These are phyloP conservation scores for Pichia inconspicua DNA, from an alignment of 1,139 yeast genomes.

Conservation along the genomic window DNA sequence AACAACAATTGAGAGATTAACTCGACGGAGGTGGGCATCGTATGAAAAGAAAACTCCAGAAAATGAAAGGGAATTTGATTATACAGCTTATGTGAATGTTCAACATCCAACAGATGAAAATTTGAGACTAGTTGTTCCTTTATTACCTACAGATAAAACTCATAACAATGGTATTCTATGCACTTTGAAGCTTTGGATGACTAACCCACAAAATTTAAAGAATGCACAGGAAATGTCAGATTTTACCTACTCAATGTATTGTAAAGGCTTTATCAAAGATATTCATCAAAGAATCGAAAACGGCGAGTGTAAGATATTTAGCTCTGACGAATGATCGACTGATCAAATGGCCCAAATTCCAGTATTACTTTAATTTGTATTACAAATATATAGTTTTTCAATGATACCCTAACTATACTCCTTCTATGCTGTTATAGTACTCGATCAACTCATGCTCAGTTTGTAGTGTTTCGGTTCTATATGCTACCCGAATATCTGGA, in stretches of 20 bases:
- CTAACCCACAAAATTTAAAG: conserved; percentile 2
- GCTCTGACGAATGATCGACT: conserved; percentile 9
- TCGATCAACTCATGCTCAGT: conserved; percentile 71
- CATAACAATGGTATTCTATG: conserved; percentile 23
- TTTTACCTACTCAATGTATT: conserved; percentile 15
- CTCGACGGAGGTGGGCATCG: conserved; percentile 11
- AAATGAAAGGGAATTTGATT: conserved; percentile 12
- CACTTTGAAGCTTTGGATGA: conserved; percentile 21
- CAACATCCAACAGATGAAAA: conserved; percentile 16
- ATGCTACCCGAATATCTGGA: conserved; percentile 77
- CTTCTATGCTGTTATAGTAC: conserved; percentile 37
- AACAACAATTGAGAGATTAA: conserved; percentile 12
- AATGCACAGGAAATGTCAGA: conserved; percentile 19
- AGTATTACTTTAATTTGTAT: neutral
- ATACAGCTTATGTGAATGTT: conserved; percentile 19
- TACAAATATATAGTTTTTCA: neutral
- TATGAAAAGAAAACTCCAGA: neutral
- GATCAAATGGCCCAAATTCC: too few species aligned
- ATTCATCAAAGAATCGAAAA: conserved; percentile 13
- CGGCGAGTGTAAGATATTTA: conserved; percentile 21
- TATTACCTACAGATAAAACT: conserved; percentile 21
- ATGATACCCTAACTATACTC: neutral
- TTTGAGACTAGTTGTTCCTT: conserved; percentile 20
- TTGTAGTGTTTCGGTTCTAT: conserved; percentile 70
- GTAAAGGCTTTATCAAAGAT: conserved; percentile 15